Evolutionary conservation across 2,329 filamentous ascomycete species (phyloP).

Genomic region (Aureobasidium sp.): DNA sequence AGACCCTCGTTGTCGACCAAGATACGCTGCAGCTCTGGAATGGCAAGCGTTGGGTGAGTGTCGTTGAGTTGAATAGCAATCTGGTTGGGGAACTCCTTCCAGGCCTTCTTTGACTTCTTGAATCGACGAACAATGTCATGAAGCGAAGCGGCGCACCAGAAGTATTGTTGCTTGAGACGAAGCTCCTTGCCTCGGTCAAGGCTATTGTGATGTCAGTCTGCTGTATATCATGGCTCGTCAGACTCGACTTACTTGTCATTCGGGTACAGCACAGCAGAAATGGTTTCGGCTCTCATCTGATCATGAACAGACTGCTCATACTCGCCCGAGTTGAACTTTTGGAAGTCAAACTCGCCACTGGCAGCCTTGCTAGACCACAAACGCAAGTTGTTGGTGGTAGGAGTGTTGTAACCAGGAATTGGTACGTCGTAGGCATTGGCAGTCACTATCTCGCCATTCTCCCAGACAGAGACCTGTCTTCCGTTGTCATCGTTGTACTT

Average conservation of each 20-base stretch:
- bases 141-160: slow-evolving; percentile 96
- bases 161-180: slow-evolving; percentile 97
- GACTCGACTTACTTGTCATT: slow-evolving; percentile 40
- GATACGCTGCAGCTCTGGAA: slow-evolving; percentile 92
- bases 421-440: slow-evolving; percentile 87
- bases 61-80: slow-evolving; percentile 98
- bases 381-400: slow-evolving; percentile 90
- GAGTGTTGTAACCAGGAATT: slow-evolving; percentile 78
- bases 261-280: slow-evolving; percentile 92
- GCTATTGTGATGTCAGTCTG: slow-evolving; percentile 52
- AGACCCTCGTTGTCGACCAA: slow-evolving; percentile 82
- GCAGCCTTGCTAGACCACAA: slow-evolving; percentile 97
- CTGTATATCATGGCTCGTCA: too few species aligned
- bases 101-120: slow-evolving; percentile 90
- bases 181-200: slow-evolving; percentile 94
- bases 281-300: slow-evolving; percentile 96
- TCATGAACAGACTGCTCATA: slow-evolving; percentile 98
- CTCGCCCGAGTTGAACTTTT: slow-evolving; percentile 97
- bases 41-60: slow-evolving; percentile 90
- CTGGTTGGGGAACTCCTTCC: slow-evolving; percentile 88
- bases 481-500: slow-evolving; percentile 68
- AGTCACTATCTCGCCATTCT: slow-evolving; percentile 84
- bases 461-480: slow-evolving; percentile 69
- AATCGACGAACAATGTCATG: slow-evolving; percentile 95
- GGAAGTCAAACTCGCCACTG: slow-evolving; percentile 96